Conservation (phyloP, 306 rosid genomes). For the Heteromeles arbutifolia region DNA sequence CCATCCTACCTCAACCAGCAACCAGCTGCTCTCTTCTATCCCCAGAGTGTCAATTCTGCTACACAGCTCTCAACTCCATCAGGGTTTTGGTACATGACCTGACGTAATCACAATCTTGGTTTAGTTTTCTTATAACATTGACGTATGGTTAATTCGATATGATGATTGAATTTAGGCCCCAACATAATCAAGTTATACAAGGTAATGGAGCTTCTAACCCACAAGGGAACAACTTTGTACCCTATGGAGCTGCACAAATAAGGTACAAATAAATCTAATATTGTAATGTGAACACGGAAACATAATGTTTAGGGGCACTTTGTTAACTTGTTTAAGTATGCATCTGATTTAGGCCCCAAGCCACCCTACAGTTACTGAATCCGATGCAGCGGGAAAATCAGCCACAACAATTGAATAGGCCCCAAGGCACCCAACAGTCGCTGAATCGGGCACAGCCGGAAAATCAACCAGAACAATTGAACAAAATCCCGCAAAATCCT, state of each 20-base stretch:
- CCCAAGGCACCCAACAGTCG: slow-evolving; percentile 2
- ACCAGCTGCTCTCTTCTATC: not conserved
- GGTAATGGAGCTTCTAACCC: not conserved
- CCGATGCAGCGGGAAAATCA: not conserved
- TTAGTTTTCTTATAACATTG: not conserved
- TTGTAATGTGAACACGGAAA: not conserved
- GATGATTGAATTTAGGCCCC: not conserved
- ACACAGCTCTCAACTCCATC: not conserved
- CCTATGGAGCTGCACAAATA: not conserved
- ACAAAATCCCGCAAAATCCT: not conserved
- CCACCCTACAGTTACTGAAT: not conserved
- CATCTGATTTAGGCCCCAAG: slow-evolving; percentile 10
- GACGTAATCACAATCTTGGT: not conserved
- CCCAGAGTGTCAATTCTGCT: slow-evolving; percentile 3
- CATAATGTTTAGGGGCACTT: not conserved
- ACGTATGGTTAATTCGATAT: not conserved
- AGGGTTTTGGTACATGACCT: not conserved
- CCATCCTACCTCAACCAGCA: not conserved
- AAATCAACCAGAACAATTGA: not conserved
- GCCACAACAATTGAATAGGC: not conserved
- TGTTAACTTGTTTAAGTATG: not conserved
- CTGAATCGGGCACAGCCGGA: not conserved
- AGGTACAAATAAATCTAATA: slow-evolving; percentile 1
- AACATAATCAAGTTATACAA: slow-evolving; percentile 7
- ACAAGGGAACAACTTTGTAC: not conserved